These are phyloP conservation scores for Phytophthora brassicae DNA, from an alignment of 352 stramenopile genomes.

Conservation along the genomic window DNA sequence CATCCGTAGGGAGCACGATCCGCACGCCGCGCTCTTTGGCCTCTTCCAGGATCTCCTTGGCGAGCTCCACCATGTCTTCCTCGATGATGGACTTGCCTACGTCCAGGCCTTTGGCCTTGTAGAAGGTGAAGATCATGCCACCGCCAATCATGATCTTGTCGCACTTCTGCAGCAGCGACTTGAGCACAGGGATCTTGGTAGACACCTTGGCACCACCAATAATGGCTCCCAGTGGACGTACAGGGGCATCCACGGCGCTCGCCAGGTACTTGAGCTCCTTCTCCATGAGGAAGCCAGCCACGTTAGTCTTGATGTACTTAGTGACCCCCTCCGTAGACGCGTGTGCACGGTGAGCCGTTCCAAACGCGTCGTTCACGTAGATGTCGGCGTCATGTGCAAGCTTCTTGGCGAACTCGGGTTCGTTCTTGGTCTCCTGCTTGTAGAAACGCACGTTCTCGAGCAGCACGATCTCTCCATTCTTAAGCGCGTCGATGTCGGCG, in stretches of 20 bases:
- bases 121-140: slow-evolving; percentile 98
- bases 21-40: slow-evolving; percentile 88
- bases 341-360: slow-evolving; percentile 97
- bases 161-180: slow-evolving; percentile 94
- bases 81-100: slow-evolving; percentile 96
- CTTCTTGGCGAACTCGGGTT: slow-evolving; percentile 93
- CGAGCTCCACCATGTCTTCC: slow-evolving; percentile 93
- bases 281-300: slow-evolving; percentile 96
- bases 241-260: slow-evolving; percentile 85
- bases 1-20: slow-evolving; percentile 92
- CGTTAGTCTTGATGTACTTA: slow-evolving; percentile 92
- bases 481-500: slow-evolving; percentile 71
- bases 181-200: slow-evolving; percentile 96
- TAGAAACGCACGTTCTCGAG: slow-evolving; percentile 97
- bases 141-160: slow-evolving; percentile 96
- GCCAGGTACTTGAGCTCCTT: slow-evolving; percentile 98
- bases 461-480: slow-evolving; percentile 92
- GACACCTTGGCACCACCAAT: slow-evolving; percentile 96
- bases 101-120: slow-evolving; percentile 93
- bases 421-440: slow-evolving; percentile 97
- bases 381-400: slow-evolving; percentile 93
- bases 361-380: slow-evolving; percentile 99
- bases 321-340: slow-evolving; percentile 97
- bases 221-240: slow-evolving; percentile 93
- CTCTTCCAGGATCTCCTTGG: slow-evolving; percentile 90